Percentiles rank a stretch among this genome's conserved stretches.
Evolutionary conservation across 371 early-diverging fungal genomes (phyloP).

Genomic region (Mortierella sp.): DNA sequence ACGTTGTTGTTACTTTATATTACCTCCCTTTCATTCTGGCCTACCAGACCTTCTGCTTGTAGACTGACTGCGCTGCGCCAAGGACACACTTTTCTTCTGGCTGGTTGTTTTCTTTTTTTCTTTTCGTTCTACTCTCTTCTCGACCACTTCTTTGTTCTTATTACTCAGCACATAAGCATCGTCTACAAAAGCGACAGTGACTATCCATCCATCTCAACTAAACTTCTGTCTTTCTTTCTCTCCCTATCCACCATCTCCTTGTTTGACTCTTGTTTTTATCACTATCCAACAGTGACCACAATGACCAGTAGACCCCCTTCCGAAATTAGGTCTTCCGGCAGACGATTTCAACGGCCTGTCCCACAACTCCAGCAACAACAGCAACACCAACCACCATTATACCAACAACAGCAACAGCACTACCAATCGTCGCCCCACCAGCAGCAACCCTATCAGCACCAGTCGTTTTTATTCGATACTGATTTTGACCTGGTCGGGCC

Average conservation of each 20-base stretch:
- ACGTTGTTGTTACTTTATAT: background rate
- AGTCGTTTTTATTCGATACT: conserved; percentile 17
- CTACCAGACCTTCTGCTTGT: background rate
- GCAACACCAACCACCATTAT: conserved; percentile 7
- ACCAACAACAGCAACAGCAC: conserved; percentile 4
- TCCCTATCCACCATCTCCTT: background rate
- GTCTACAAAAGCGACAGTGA: background rate
- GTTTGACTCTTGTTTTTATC: background rate
- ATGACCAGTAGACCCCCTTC: background rate
- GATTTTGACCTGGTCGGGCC: conserved; percentile 25
- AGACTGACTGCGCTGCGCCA: conserved; percentile 9
- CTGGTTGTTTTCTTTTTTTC: background rate
- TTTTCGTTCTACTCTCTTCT: background rate
- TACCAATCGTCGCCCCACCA: conserved; percentile 8
- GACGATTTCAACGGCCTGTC: background rate
- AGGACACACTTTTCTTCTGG: background rate
- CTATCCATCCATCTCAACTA: background rate
- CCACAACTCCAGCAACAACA: conserved; percentile 12
- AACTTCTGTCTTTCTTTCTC: background rate
- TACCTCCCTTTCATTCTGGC: background rate
- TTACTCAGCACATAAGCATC: background rate
- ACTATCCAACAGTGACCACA: background rate
- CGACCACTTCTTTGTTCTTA: background rate
- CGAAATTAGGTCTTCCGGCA: background rate
- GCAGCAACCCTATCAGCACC: conserved; percentile 11